Conservation (phyloP, 2,329 filamentous ascomycete genomes). For the Microcyclosporella mali region DNA sequence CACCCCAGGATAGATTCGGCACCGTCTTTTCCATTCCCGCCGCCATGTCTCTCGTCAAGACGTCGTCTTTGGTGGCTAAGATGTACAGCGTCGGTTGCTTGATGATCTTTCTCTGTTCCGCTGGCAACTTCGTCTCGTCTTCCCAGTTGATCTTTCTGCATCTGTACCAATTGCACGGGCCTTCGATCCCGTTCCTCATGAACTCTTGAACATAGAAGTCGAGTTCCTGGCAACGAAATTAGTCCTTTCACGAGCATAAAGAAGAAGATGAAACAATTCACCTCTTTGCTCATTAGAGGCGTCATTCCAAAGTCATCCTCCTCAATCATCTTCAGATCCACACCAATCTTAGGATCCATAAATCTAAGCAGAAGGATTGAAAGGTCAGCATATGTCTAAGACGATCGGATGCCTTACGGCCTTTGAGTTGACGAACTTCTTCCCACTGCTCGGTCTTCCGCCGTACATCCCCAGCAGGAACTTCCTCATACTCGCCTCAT, state of each 20-base stretch:
- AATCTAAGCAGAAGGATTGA: no score
- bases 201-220: slow-evolving; percentile 73
- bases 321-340: slow-evolving; percentile 51
- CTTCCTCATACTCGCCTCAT: slow-evolving; percentile 54
- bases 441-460: slow-evolving; percentile 51
- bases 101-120: slow-evolving; percentile 15
- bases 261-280: slow-evolving; percentile 19
- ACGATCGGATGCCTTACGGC: no score
- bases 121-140: slow-evolving; percentile 54
- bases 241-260: background rate
- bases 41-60: slow-evolving; percentile 67
- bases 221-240: slow-evolving; percentile 46
- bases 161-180: slow-evolving; percentile 67
- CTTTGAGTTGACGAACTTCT: no score
- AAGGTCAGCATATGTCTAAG: no score
- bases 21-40: slow-evolving; percentile 64
- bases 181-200: slow-evolving; percentile 64
- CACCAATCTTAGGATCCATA: slow-evolving; percentile 57
- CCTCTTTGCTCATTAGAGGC: slow-evolving; percentile 57
- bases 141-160: slow-evolving; percentile 65
- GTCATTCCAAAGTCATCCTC: slow-evolving; percentile 48
- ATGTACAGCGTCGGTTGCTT: slow-evolving; percentile 63
- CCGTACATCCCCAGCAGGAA: slow-evolving; percentile 70
- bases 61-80: slow-evolving; percentile 61
- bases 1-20: slow-evolving; percentile 56